Evolutionary conservation across 2,329 filamentous ascomycete genomes (phyloP).

Genomic region (Aschersonia sp.): DNA sequence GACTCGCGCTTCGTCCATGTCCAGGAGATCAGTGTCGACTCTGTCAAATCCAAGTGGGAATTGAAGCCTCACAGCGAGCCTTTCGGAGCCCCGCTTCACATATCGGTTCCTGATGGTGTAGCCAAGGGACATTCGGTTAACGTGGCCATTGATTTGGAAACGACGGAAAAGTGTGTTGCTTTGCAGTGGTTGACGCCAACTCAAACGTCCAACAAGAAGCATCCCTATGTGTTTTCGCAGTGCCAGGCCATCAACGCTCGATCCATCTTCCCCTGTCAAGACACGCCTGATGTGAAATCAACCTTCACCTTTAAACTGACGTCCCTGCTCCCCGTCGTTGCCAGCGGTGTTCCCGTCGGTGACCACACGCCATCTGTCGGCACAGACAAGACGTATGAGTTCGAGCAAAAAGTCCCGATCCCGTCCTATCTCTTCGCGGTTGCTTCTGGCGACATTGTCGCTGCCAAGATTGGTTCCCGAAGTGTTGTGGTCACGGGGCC

Average conservation of each 20-base stretch:
- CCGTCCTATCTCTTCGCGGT: constrained; percentile 92
- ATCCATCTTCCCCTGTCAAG: constrained; percentile 90
- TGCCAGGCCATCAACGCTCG: constrained; percentile 93
- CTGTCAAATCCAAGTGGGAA: constrained; percentile 48
- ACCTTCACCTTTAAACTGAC: constrained; percentile 81
- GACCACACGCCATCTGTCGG: constrained; percentile 27
- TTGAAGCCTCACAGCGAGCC: constrained; percentile 57
- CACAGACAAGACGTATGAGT: constrained; percentile 57
- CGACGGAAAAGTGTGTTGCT: constrained; percentile 78
- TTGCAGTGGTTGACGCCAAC: constrained; percentile 89
- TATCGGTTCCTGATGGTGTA: constrained; percentile 42
- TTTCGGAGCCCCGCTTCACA: constrained; percentile 56
- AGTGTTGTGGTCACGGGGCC: constrained; percentile 79
- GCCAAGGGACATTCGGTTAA: constrained; percentile 36
- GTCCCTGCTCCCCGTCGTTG: constrained; percentile 78
- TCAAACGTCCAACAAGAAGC: constrained; percentile 89
- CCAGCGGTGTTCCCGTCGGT: constrained; percentile 57
- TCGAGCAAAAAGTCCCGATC: constrained; percentile 83
- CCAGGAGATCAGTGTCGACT: constrained; percentile 54
- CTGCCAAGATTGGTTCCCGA: constrained; percentile 72
- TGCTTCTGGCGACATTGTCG: constrained; percentile 71
- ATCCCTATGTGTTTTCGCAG: constrained; percentile 96
- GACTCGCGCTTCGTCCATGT: constrained; percentile 80
- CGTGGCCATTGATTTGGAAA: constrained; percentile 56
- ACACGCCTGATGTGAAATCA: constrained; percentile 95